A percentile compares a stretch with the other conserved stretches of the same genome.
Conservation (phyloP, 2,329 filamentous ascomycete species). For the Gremmenia infestans region DNA sequence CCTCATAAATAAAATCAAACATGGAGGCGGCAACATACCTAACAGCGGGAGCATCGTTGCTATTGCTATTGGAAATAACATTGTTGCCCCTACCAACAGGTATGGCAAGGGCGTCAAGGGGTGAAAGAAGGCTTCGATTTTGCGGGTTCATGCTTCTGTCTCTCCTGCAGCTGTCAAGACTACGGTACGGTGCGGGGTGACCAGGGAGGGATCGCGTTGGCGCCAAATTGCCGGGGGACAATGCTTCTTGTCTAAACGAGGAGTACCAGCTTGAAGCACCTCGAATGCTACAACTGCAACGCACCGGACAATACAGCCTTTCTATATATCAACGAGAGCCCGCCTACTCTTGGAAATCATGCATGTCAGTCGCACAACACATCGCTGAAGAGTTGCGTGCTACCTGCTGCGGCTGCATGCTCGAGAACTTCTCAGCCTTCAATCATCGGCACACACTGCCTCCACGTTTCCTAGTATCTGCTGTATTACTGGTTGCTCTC, state of each 20-base stretch:
- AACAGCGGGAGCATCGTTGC: background rate
- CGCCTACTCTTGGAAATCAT: no score
- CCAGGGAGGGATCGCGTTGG: background rate
- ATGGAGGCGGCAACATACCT: background rate
- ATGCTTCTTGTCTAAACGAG: background rate
- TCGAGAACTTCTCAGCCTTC: background rate
- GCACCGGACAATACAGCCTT: background rate
- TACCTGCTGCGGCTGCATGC: background rate
- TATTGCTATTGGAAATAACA: background rate
- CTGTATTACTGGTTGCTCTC: background rate
- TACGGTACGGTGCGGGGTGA: background rate
- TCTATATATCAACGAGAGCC: background rate
- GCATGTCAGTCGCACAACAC: background rate
- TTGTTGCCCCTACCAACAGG: background rate
- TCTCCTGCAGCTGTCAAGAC: background rate
- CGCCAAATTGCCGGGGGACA: background rate
- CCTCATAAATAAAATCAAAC: no score
- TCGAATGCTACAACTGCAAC: background rate
- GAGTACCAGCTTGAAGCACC: background rate
- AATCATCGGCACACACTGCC: no score
- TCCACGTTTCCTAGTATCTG: background rate
- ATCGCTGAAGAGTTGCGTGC: background rate
- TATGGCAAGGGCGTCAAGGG: constrained; percentile 1
- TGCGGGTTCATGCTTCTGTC: background rate
- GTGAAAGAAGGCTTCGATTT: constrained; percentile 2